Base-by-base conservation (phyloP, 2,329 filamentous ascomycete species). In the Trichoderma gracile region DNA sequence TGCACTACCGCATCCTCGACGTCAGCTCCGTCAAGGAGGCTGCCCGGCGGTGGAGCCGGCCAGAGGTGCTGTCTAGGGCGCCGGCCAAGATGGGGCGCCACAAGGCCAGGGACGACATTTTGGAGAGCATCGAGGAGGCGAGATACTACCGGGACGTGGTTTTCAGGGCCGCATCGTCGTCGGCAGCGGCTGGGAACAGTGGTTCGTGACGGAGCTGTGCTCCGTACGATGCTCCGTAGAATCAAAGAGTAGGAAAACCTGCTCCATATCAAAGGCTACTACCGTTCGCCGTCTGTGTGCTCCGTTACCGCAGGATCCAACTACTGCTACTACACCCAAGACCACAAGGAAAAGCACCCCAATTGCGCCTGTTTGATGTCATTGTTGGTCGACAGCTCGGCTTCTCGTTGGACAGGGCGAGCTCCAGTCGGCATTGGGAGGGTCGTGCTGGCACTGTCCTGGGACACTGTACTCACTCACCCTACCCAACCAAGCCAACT, bases 71-170 rank as follows among this genome's bases (percentile, higher is more conserved):
- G 67, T 79, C 80, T 63, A 80, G 81, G 50, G 87, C 85, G 30
- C 93, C 94, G 14, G 77, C 73, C 67, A 98, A 98, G 81, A 85
- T 84, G 73, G 86, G 85, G 43, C 79, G 88, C 58, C 95, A 99
- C 79, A 86, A 94, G 76, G 95, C 95, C 0, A 87, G 85, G 71
- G 87, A 92, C 63, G 95, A 99, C 76, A 97, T 99, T 65, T 77
- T 97, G 66, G 95, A 99, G 80, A 98, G 94, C 77, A 97, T 99
- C 67, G 89, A 85, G 63, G 95, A 99, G 80, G 94, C 94, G 62
- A 86, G 81, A 71, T 97, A 90, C 74, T 98, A 97, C 77, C 86
- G 86, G 71, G 81, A 89, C 66, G 80, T 79, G 19, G 84, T 96
- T 63, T 96, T 96, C 75, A 69, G 72, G 30, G 43, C 60, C 15